phyloP scores from a whole-genome alignment of 306 rosid genomes.

The Pyrus bretschneideri region DNA sequence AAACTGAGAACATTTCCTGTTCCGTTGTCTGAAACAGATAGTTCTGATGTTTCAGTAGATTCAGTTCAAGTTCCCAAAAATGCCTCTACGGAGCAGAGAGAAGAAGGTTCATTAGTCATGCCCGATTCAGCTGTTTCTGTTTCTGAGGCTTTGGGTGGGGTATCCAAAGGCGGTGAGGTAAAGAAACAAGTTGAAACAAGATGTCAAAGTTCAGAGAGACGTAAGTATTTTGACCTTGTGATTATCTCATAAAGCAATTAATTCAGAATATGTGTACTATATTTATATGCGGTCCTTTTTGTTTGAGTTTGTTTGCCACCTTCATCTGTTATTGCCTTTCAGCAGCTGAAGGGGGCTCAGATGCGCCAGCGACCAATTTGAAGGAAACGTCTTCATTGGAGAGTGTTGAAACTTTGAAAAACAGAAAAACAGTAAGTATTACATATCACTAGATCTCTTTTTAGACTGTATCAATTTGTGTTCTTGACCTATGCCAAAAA shows the following conservation, averaged over 20 bases:
- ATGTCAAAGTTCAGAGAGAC: slow-evolving; percentile 40
- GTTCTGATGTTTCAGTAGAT: slow-evolving; percentile 37
- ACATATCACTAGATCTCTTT: slow-evolving; percentile 6
- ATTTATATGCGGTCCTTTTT: slow-evolving; percentile 7
- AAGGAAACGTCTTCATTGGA: slow-evolving; percentile 40
- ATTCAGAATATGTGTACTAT: background rate
- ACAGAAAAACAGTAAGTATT: slow-evolving; percentile 57
- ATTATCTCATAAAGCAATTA: background rate
- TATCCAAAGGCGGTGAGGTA: slow-evolving; percentile 32
- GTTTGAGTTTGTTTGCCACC: slow-evolving; percentile 18
- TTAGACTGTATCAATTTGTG: slow-evolving; percentile 1
- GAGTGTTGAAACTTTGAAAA: slow-evolving; percentile 41
- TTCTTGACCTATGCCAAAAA: background rate
- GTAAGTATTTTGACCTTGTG: slow-evolving; percentile 42
- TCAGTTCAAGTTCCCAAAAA: slow-evolving; percentile 25
- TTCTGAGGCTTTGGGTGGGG: slow-evolving; percentile 24
- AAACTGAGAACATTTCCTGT: slow-evolving; percentile 36
- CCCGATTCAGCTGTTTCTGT: slow-evolving; percentile 25
- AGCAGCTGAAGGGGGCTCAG: slow-evolving; percentile 40
- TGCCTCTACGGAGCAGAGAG: slow-evolving; percentile 36
- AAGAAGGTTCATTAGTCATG: slow-evolving; percentile 31
- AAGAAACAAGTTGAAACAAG: slow-evolving; percentile 46
- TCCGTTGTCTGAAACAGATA: slow-evolving; percentile 38
- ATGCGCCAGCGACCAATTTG: slow-evolving; percentile 24
- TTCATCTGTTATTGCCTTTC: slow-evolving; percentile 25